Evolutionary conservation across 768 basidiomycete species (phyloP), one percentile per base, ranked within the genome.

Genomic region (Pleurotus djamor): DNA sequence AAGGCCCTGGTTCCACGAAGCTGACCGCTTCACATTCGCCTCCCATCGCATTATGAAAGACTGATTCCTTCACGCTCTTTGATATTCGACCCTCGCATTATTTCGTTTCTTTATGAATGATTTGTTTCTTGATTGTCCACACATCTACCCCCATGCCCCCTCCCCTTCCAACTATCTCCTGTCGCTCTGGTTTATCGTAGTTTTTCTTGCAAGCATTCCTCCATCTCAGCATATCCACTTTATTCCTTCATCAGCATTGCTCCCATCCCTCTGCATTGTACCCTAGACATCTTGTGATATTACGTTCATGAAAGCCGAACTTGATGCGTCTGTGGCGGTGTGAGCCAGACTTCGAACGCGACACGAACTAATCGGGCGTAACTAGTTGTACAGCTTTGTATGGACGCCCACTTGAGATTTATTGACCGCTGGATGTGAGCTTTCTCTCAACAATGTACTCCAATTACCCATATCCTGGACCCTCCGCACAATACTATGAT

Each of bases 1-100:
- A 82, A 64, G 76, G 80, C 58, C 72, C 79, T 50, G 74, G 76
- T 44, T 69, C 80, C 51, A 76, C 79, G 38, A 86, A 85, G 75
- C 74, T 86, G 59, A 80, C 83, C 60, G 71, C 83, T 38, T 67
- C 74, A 34, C 54, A 56, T 44, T 44, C 54, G 38, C 54, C 54
- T 43, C 71, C 71, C 54, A 65, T 59, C 63, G 61, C 67, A 64
- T 75, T 71, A 74, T 79, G 72, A 79, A 65, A 63, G 54, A 47
- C 59, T 38, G 44, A 60, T 59, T 45, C 68, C 59, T 67, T 69
- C 69, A 57, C 66, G 70, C 44, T 61, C 52, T 59, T 54, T 55
- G 44, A 65, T 61, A 61, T 72, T 66, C 74, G 57, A 35, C 59
- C 44, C 60, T 51, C 56, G 54, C 66, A 61, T 57, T 59, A 59